Base-by-base conservation (phyloP, 2,329 filamentous ascomycete species). In the Ophiostoma quercus region DNA sequence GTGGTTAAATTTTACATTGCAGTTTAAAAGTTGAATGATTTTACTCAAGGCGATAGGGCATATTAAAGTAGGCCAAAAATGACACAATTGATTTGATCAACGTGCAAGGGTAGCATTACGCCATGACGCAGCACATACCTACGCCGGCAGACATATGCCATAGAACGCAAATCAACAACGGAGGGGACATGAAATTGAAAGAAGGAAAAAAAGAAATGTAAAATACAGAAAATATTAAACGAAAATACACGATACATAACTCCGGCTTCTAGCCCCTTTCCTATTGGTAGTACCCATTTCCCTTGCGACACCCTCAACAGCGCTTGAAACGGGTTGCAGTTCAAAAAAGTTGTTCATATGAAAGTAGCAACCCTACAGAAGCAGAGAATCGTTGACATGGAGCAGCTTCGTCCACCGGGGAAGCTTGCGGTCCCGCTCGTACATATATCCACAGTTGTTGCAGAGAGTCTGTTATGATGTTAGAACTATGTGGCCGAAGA, bases 401-500 rank as follows among this genome's bases (percentile, higher is more conserved):
- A 94, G 82, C 72, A 89, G 86, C 76, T 88, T 88, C 2, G 88
- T 88, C 89, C 90, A 93, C 37, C 88, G 87, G 9, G 94, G 94
- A 0, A 97, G 84, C 73, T 89, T 89, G 79, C 92, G 90, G 79
- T 96, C 92, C 69, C 92, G 89, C 80, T 97, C 94, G 78, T 91
- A 97, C 25, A 94, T 81, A 74, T 94, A 89, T 70, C 93, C 94
- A 78, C 94, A 98, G 78, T 96, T 97, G 79, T 94, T 91, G 82
- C 94, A 98, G 3, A 98, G 87, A 39, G 92, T 90, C 91, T 94
- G 74, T 12, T 25, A 19, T 2, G 2, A n/a, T 39, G 19, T 65
- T 65, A 65, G 62, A 14, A 3, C 8, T 19, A 16, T 7, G 29
- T 29, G 7, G 54, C 7, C 7, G 9, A 62, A 12, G 9, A 16